Conservation (phyloP, 208 protist species). For the Crithidia brevicula region DNA sequence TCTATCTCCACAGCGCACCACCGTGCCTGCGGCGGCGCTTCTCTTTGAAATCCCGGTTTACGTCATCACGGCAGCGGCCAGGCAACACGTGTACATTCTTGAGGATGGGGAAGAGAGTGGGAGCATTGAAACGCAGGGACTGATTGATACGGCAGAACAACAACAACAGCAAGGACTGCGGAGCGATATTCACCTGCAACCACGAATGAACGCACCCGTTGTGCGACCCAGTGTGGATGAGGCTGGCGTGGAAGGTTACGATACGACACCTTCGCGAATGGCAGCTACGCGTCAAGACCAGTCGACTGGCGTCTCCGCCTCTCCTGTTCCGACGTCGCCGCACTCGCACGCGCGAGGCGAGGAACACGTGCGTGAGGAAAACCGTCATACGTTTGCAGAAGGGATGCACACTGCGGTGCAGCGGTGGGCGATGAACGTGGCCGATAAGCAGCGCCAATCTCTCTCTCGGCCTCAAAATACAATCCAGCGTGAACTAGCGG, state of each 20-base stretch:
- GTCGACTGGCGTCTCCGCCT: not conserved
- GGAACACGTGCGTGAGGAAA: not conserved
- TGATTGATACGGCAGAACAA: not conserved
- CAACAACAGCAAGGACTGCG: no score
- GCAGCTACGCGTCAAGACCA: not conserved
- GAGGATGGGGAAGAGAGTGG: constrained; percentile 33
- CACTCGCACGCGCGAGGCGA: not conserved
- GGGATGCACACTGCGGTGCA: not conserved
- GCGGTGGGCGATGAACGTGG: not conserved
- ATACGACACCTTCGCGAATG: not conserved
- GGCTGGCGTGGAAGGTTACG: no score
- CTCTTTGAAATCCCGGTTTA: constrained; percentile 73
- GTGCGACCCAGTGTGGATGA: no score
- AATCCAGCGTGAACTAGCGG: no score
- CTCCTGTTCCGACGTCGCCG: not conserved
- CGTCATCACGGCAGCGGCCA: constrained; percentile 43
- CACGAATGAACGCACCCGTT: no score
- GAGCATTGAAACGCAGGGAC: not conserved
- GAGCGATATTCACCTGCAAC: no score
- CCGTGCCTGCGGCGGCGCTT: constrained; percentile 41
- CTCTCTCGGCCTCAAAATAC: no score
- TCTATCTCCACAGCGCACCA: constrained; percentile 26
- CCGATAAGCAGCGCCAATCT: not conserved
- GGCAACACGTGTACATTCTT: constrained; percentile 70
- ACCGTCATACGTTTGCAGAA: not conserved